Evolutionary conservation across 2,329 filamentous ascomycete genomes (phyloP).

Genomic region (Helicocarpus griseus): DNA sequence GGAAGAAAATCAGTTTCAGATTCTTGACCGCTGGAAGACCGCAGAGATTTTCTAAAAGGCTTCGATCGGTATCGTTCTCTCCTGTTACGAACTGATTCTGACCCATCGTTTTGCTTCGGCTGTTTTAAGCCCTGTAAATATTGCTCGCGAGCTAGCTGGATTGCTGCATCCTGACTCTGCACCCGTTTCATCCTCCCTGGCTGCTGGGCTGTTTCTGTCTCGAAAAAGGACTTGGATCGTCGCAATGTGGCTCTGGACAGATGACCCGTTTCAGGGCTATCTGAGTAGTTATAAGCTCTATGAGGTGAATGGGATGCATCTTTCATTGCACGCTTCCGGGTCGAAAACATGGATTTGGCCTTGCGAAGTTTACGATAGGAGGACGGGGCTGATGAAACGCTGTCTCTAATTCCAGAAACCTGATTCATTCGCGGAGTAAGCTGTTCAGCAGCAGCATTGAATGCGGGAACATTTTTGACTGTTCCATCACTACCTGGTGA

Average conservation of each 20-base stretch:
- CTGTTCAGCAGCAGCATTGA: constrained; percentile 11
- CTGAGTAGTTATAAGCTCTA: constrained; percentile 1
- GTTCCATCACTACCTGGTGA: not conserved
- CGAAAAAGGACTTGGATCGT: constrained; percentile 36
- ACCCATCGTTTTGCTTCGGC: constrained; percentile 13
- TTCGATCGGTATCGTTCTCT: constrained; percentile 23
- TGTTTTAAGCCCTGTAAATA: constrained; percentile 22
- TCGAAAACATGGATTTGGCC: constrained; percentile 39
- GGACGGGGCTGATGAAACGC: constrained; percentile 33
- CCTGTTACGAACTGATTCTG: constrained; percentile 16
- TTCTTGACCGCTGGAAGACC: constrained; percentile 19
- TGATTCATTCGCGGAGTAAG: constrained; percentile 22
- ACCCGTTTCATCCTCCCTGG: constrained; percentile 15
- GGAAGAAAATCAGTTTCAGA: constrained; percentile 8
- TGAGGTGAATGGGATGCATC: constrained; percentile 3
- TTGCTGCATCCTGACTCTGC: constrained; percentile 28
- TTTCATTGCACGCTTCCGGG: constrained; percentile 24
- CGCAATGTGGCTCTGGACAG: constrained; percentile 21
- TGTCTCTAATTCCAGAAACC: constrained; percentile 24
- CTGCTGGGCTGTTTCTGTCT: constrained; percentile 17
- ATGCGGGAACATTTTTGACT: constrained; percentile 8
- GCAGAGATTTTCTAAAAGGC: constrained; percentile 29
- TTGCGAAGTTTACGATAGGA: constrained; percentile 39
- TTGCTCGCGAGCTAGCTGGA: constrained; percentile 33
- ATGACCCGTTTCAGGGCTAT: constrained; percentile 4